Conservation (phyloP, 2,329 filamentous ascomycete genomes). For the Alternaria metachromatica region DNA sequence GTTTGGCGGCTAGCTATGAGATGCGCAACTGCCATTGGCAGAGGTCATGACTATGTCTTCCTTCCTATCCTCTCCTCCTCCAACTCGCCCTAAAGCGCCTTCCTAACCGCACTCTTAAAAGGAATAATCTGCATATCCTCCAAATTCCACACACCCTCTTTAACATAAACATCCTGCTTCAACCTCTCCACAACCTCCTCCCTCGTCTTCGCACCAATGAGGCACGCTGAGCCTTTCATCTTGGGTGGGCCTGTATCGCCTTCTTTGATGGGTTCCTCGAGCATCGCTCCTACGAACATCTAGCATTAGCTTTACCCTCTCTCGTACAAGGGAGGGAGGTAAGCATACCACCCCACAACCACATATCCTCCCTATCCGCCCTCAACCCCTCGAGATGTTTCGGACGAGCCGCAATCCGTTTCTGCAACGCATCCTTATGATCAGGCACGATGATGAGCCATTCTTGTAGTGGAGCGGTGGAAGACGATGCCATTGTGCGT, state of each 20-base stretch:
- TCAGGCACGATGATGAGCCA: conserved; percentile 61
- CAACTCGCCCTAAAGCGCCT: conserved; percentile 42
- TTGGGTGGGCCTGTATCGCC: conserved; percentile 65
- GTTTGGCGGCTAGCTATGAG: not conserved
- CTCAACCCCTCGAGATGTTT: conserved; percentile 42
- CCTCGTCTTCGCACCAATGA: conserved; percentile 69
- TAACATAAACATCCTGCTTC: conserved; percentile 75
- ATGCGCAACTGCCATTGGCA: not conserved
- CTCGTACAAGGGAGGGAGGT: not conserved
- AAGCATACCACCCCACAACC: conserved; percentile 46
- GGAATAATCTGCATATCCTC: conserved; percentile 58
- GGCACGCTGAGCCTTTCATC: conserved; percentile 76
- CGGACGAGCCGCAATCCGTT: conserved; percentile 52
- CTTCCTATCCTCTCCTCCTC: rapidly evolving
- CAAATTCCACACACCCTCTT: conserved; percentile 77
- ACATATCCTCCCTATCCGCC: conserved; percentile 37
- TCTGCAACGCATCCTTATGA: conserved; percentile 49
- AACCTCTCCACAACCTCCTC: conserved; percentile 73
- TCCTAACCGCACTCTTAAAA: conserved; percentile 56
- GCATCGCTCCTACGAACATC: conserved; percentile 39
- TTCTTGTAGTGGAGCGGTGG: conserved; percentile 45
- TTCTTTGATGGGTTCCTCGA: conserved; percentile 58
- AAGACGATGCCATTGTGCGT: conserved; percentile 33
- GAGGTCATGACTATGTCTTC: not conserved
- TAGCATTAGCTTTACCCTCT: not conserved